These are phyloP conservation scores for Solanum clarkiae DNA, from an alignment of 257 asterid genomes.

Conservation along the genomic window DNA sequence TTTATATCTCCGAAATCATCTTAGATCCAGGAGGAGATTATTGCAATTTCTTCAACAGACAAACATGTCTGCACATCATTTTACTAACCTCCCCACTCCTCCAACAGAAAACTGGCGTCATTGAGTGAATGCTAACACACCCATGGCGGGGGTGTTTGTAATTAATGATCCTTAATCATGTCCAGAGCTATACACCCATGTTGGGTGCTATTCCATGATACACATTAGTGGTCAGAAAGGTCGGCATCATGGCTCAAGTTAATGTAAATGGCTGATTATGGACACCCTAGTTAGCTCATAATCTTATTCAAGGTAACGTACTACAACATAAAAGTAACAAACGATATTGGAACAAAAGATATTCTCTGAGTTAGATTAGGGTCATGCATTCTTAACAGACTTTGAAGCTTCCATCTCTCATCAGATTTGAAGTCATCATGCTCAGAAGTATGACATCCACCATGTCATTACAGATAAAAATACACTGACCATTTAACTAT, in stretches of 20 bases:
- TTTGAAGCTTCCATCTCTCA: not conserved
- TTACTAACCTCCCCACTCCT: not conserved
- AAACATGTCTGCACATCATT: not conserved
- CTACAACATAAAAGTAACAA: not conserved
- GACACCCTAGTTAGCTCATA: not conserved
- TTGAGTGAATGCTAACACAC: not conserved
- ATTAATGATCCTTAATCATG: not conserved
- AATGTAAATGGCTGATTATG: not conserved
- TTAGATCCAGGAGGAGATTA: not conserved
- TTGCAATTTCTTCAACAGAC: not conserved
- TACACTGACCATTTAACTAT: not conserved
- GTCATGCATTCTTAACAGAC: not conserved
- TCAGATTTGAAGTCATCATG: not conserved
- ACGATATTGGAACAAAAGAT: not conserved
- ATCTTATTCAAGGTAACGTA: not conserved
- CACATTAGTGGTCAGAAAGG: not conserved
- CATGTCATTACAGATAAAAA: not conserved
- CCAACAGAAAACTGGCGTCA: not conserved
- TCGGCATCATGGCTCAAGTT: not conserved
- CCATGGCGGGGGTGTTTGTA: not conserved
- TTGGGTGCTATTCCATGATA: not conserved
- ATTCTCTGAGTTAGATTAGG: not conserved
- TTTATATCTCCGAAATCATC: not conserved
- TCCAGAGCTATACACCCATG: not conserved
- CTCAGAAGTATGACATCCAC: not conserved